Conservation (phyloP, 148 eudicot species). For the Rhododendron ovatum region DNA sequence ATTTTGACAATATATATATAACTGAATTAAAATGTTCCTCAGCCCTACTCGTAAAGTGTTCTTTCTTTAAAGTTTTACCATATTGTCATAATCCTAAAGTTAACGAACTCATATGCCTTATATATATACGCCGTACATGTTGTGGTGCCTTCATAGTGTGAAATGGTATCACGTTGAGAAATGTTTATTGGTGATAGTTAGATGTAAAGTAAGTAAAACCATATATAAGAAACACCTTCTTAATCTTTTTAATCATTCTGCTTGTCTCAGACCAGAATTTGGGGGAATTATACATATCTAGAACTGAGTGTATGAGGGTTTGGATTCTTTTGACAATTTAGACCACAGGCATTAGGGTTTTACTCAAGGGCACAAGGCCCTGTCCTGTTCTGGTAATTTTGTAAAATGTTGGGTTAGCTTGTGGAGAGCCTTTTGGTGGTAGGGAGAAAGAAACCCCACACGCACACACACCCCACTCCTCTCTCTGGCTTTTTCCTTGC, state of each 20-base stretch:
- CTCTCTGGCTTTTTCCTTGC: background rate
- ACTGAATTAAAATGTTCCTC: background rate
- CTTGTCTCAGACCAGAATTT: background rate
- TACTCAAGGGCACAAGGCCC: background rate
- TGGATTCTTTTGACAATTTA: background rate
- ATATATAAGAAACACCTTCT: background rate
- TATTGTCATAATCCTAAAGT: background rate
- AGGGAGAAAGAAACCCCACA: conserved; percentile 6
- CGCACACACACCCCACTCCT: background rate
- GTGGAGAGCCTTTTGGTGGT: background rate
- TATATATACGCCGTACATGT: too few relatives aligned
- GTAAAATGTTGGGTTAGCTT: conserved; percentile 3
- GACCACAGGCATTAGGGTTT: conserved; percentile 5
- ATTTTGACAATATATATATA: too few relatives aligned
- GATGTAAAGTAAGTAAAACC: background rate
- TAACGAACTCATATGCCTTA: too few relatives aligned
- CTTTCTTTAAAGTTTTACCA: too few relatives aligned
- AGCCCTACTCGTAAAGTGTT: background rate
- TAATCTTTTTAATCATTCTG: background rate
- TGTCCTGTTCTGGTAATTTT: conserved; percentile 7
- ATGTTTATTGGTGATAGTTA: background rate
- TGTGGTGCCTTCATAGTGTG: too few relatives aligned
- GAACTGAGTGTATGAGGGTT: background rate
- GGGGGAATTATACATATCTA: background rate
- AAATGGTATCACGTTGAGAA: background rate